Evolutionary conservation across 1,139 yeast species (phyloP).

Genomic region (Spathaspora sp.): DNA sequence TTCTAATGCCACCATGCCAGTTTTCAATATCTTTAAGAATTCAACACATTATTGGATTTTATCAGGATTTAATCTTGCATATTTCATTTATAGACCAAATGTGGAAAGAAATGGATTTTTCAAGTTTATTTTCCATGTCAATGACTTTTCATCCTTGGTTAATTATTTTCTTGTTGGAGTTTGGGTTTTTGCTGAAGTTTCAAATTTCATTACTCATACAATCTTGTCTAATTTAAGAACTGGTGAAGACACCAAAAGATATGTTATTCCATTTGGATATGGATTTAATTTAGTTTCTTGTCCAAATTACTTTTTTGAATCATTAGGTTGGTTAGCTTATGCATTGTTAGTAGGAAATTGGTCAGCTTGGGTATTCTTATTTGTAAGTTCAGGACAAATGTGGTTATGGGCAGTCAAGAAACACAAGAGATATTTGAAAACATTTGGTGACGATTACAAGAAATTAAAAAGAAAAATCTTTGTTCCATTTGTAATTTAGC

Average conservation of each 20-base stretch:
- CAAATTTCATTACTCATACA: conserved; percentile 71
- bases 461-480: conserved; percentile 62
- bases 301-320: conserved; percentile 92
- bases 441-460: conserved; percentile 77
- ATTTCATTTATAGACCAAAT: conserved; percentile 66
- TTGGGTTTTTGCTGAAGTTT: conserved; percentile 67
- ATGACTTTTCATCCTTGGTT: conserved; percentile 24
- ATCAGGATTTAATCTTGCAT: conserved; percentile 72
- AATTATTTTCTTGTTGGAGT: conserved; percentile 35
- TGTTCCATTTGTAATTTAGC: conserved; percentile 44
- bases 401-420: conserved; percentile 75
- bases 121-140: conserved; percentile 32
- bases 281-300: conserved; percentile 50
- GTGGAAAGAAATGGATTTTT: conserved; percentile 14
- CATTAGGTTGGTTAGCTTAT: conserved; percentile 68
- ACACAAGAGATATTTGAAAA: conserved; percentile 63
- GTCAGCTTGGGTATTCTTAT: conserved; percentile 68
- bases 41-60: conserved; percentile 88
- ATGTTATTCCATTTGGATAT: conserved; percentile 46
- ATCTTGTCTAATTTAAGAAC: conserved; percentile 56
- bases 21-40: conserved; percentile 82
- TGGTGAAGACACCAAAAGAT: conserved; percentile 33
- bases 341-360: conserved; percentile 75
- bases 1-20: conserved; percentile 90
- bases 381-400: conserved; percentile 78